These are phyloP conservation scores for Pseudogymnoascus sp. DNA, from an alignment of 2,329 filamentous ascomycete genomes.

Conservation along the genomic window DNA sequence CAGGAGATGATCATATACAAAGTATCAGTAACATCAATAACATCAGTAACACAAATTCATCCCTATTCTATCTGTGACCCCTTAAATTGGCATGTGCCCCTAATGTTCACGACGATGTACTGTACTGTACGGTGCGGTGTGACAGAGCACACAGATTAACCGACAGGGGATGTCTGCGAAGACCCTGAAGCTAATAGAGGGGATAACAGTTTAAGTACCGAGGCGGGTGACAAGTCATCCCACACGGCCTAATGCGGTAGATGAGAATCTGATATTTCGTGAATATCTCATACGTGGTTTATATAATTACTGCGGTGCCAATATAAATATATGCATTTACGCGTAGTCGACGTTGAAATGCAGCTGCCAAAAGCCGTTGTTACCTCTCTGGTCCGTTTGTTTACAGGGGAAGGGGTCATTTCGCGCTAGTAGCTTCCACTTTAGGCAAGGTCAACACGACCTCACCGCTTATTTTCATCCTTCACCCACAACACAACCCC, in stretches of 20 bases:
- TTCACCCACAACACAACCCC: constrained; percentile 10
- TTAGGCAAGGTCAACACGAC: constrained; percentile 11
- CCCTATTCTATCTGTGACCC: not conserved
- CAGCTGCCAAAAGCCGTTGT: constrained; percentile 3
- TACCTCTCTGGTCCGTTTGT: constrained; percentile 5
- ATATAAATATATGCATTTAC: not conserved
- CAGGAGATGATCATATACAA: not conserved
- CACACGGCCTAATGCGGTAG: constrained; percentile 1
- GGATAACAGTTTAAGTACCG: not conserved
- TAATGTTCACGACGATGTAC: not conserved
- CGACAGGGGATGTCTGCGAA: constrained; percentile 5
- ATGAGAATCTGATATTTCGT: not conserved
- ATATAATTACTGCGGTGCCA: not conserved
- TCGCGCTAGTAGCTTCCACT: constrained; percentile 7
- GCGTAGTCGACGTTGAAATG: not conserved
- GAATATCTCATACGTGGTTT: not conserved
- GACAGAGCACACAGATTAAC: not conserved
- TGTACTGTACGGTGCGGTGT: not conserved
- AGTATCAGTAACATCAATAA: constrained; percentile 2
- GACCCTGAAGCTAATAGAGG: constrained; percentile 1
- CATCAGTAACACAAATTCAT: constrained; percentile 5
- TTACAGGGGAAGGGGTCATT: constrained; percentile 7
- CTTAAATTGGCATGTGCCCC: not conserved
- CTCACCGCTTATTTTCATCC: constrained; percentile 11
- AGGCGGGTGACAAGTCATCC: constrained; percentile 5